Evolutionary conservation across 345 rosid genomes (phyloP), one percentile per base, ranked within the genome.

Genomic region (Hibiscus tridactylites): DNA sequence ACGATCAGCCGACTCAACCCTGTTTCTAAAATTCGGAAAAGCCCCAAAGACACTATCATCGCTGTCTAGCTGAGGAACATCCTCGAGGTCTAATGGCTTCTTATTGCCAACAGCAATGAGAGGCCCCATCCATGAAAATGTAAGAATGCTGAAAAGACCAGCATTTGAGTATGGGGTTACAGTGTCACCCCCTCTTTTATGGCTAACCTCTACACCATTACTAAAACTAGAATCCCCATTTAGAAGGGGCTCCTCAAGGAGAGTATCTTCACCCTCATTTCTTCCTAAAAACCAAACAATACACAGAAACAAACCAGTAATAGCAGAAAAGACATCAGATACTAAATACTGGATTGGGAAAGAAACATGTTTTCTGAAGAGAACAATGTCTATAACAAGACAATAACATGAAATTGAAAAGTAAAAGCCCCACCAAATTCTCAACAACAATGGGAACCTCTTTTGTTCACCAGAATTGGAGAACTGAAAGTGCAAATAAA

Each of bases 401-500:
- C 65, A 74, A 74, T 82, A 84, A 77, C 81, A 83, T 35, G 86
- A 84, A 69, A 85, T 68, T 47, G 73, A 72, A 1, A 78, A 46
- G 66, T 83, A 84, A 69, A 82, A 78, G 1, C 79, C 84, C 88
- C 85, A 88, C 88, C 88, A 85, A 67, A 81, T 61, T 76, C 89
- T 88, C 82, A 84, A 70, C 24, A 75, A 65, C 66, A 81, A 12
- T 0, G 82, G 83, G 59, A 83, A 79, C 77, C 37, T 77, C 4
- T 68, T 71, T 8, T 62, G 61, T 46, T 69, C 70, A 26, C 70
- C 58, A 28, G 76, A 75, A 73, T 53, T 52, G 6, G 75, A 77
- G 57, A 74, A 74, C 5, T 61, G 73, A 47, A 69, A 31, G 28
- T 79, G 72, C 61, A 87, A 69, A 70, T 78, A 84, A 56, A 82